Conservation (phyloP, 1,284 basidiomycete species). For the Wallemia mellicola region DNA sequence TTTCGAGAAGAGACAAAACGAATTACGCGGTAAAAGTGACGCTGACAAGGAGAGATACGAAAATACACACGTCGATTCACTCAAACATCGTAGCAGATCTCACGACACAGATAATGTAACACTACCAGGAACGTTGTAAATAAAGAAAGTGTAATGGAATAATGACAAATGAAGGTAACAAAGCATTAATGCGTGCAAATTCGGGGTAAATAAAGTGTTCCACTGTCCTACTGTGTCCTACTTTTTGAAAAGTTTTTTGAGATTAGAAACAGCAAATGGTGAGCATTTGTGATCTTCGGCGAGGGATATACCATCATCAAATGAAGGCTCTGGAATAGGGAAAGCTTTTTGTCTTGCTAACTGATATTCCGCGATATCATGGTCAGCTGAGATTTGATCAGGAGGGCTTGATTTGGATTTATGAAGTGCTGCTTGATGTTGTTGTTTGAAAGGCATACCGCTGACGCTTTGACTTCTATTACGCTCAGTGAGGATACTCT, state of each 20-base stretch:
- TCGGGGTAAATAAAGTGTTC: background rate
- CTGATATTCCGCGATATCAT: background rate
- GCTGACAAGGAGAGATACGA: background rate
- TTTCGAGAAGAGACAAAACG: constrained; percentile 47
- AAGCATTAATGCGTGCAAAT: background rate
- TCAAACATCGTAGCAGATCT: background rate
- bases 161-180: no score
- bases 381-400: background rate
- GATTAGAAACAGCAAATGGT: background rate
- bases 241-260: background rate
- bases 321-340: background rate
- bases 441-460: background rate
- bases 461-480: background rate
- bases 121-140: no score
- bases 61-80: background rate
- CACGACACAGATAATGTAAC: no score
- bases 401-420: background rate
- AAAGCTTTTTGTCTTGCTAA: background rate
- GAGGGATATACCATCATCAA: background rate
- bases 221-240: no score
- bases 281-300: background rate
- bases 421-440: background rate
- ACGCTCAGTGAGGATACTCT: no score
- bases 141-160: no score
- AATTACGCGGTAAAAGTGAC: constrained; percentile 15